Base-by-base conservation (phyloP, 768 basidiomycete genomes). In the Xerocomellus dryophilus region DNA sequence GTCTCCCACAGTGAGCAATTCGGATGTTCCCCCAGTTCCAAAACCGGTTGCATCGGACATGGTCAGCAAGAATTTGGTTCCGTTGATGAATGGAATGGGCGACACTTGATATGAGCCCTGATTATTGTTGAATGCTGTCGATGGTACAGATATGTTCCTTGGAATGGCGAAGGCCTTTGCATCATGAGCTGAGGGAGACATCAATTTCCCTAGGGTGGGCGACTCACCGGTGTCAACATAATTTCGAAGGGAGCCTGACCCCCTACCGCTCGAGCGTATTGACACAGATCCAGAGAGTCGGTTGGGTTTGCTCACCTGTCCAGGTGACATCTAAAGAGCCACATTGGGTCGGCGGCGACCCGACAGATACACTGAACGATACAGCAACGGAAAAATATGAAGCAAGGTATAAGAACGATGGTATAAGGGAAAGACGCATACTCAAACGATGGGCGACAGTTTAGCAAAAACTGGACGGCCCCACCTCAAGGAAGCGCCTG, bases 21-120 rank as follows among this genome's bases (percentile, higher is more conserved):
- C 51, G 10, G 81, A 78, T 23, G 75, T 74, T 21, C 86, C 89
- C 5, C 88, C 89, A 10, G 83, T 74, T 40, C 73, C 86, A 64
- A 85, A 88, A 1, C 86, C 87, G 25, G 78, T 79, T 17, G 81
- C 74, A 63, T 91, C 89, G 25, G 85, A 90, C 84, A 91, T 86
- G 34, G 81, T 77, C 18, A 85, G 53, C 12, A 88, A 46, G 44
- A 88, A 72, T 49, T 72, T 66, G 17, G 74, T 63, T 27, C 61
- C 70, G 9, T 72, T 61, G 12, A 65, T 29, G 43, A 84, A 69
- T 3, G 76, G 73, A 12, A 89, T 58, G 53, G 74, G 75, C 0
- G 69, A 42, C 29, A 77, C 64, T 12, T 76, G 70, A 64, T 75
- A 88, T 1, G 78, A 76, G 46, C 85, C 85, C 54, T 76, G 54